Conservation (phyloP, 495 filamentous ascomycete genomes). For the Lepraria neglecta region DNA sequence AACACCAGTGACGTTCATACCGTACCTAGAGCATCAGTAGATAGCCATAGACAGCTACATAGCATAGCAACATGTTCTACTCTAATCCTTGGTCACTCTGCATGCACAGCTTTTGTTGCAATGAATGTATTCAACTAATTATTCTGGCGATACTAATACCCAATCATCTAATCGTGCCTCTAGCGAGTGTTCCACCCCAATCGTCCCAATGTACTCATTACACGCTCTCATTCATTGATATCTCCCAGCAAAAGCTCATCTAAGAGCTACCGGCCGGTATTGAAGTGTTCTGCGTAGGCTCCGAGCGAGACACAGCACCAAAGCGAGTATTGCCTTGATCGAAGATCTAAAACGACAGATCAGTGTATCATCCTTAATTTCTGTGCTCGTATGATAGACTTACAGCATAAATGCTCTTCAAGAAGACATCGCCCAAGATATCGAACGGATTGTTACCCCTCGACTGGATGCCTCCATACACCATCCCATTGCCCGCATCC, state of each 20-base stretch:
- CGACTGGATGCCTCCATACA: slow-evolving; percentile 72
- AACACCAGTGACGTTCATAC: too few species aligned
- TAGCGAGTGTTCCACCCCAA: too few species aligned
- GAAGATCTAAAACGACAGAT: slow-evolving; percentile 51
- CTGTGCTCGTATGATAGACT: slow-evolving; percentile 29
- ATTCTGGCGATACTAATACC: background rate
- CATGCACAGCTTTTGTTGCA: background rate
- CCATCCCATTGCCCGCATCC: slow-evolving; percentile 49
- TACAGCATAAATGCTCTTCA: slow-evolving; percentile 72
- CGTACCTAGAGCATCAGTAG: too few species aligned
- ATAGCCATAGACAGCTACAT: too few species aligned
- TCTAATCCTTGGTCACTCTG: background rate
- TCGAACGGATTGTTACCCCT: slow-evolving; percentile 61
- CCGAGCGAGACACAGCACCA: slow-evolving; percentile 60
- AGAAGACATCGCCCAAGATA: slow-evolving; percentile 66
- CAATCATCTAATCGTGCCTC: background rate
- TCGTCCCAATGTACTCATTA: background rate
- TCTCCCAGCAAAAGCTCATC: background rate
- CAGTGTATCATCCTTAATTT: background rate
- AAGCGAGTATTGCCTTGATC: slow-evolving; percentile 68
- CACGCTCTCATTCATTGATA: background rate
- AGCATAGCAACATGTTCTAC: too few species aligned
- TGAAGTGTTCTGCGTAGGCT: slow-evolving; percentile 38
- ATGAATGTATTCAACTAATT: background rate
- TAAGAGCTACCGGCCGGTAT: slow-evolving; percentile 17